These are phyloP conservation scores for Thermochaetoides thermophila DNA, from an alignment of 495 filamentous ascomycete genomes.

Conservation along the genomic window DNA sequence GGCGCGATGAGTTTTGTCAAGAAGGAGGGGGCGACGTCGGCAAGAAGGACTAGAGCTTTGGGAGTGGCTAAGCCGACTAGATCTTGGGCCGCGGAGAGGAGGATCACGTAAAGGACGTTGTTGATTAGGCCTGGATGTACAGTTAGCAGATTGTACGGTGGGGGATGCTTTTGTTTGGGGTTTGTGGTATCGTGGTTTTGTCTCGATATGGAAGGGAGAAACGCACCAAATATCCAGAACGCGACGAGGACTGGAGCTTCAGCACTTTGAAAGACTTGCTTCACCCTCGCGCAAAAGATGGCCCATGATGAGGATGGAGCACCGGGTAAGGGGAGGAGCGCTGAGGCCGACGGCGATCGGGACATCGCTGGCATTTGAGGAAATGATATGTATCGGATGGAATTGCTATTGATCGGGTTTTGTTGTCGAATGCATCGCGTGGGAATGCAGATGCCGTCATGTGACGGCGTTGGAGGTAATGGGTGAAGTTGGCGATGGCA, in stretches of 20 bases:
- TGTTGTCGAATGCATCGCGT: too few relatives aligned
- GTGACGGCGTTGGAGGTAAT: background rate
- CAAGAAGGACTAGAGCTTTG: conserved; percentile 83
- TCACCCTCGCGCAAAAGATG: conserved; percentile 49
- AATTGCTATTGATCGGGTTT: background rate
- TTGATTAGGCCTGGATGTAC: conserved; percentile 84
- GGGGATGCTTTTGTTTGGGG: background rate
- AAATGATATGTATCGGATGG: background rate
- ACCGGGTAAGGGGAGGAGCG: conserved; percentile 40
- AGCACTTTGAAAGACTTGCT: conserved; percentile 45
- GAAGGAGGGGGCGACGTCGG: conserved; percentile 82
- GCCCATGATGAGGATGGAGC: conserved; percentile 62
- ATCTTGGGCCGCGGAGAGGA: conserved; percentile 90
- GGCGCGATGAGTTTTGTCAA: conserved; percentile 74
- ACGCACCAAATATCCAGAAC: conserved; percentile 85
- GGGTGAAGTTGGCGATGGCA: background rate
- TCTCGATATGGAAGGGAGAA: background rate
- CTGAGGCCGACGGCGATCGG: conserved; percentile 4
- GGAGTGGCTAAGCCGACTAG: conserved; percentile 73
- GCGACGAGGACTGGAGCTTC: conserved; percentile 61
- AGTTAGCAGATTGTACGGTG: too few relatives aligned
- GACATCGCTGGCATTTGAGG: conserved; percentile 2
- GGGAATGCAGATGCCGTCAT: too few relatives aligned
- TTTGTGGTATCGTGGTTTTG: too few relatives aligned
- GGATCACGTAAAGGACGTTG: conserved; percentile 95